phyloP scores from a whole-genome alignment of 495 filamentous ascomycete genomes.

The Lentithecium fluviatile region DNA sequence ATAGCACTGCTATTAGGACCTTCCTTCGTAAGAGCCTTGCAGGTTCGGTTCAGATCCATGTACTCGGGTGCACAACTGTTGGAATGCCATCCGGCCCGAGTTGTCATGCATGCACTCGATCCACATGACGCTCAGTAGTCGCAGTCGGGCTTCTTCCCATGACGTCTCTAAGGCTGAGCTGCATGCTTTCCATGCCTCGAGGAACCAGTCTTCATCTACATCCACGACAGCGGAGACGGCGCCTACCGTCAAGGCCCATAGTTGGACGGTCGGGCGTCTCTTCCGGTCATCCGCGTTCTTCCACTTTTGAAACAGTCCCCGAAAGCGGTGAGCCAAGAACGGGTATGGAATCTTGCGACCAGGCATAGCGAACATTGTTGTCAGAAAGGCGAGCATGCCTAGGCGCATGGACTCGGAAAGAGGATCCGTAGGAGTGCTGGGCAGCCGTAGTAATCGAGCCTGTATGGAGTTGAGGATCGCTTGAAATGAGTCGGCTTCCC shows the following conservation, averaged over 20 bases:
- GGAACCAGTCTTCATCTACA: neutral
- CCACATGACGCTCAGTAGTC: constrained; percentile 8
- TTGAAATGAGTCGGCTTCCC: neutral
- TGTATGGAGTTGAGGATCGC: neutral
- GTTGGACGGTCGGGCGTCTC: neutral
- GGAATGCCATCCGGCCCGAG: neutral
- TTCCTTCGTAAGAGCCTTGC: neutral
- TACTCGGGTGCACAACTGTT: no score
- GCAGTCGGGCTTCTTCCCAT: neutral
- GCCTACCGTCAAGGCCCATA: constrained; percentile 3
- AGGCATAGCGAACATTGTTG: constrained; percentile 4
- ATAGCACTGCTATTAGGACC: neutral
- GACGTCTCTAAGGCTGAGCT: neutral
- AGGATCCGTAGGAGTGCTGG: neutral
- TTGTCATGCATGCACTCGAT: constrained; percentile 11
- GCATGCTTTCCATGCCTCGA: neutral
- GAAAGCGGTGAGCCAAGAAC: no score
- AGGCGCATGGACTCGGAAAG: neutral
- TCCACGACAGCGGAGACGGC: neutral
- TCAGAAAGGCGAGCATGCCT: constrained; percentile 9
- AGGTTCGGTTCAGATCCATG: no score
- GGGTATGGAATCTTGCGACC: neutral
- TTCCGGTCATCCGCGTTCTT: neutral
- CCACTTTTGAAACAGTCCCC: neutral
- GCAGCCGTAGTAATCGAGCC: neutral